Percentiles rank a stretch among this genome's conserved stretches.
These are phyloP conservation scores for Amylocarpus encephaloides DNA, from an alignment of 2,329 filamentous ascomycete genomes.

Conservation along the genomic window DNA sequence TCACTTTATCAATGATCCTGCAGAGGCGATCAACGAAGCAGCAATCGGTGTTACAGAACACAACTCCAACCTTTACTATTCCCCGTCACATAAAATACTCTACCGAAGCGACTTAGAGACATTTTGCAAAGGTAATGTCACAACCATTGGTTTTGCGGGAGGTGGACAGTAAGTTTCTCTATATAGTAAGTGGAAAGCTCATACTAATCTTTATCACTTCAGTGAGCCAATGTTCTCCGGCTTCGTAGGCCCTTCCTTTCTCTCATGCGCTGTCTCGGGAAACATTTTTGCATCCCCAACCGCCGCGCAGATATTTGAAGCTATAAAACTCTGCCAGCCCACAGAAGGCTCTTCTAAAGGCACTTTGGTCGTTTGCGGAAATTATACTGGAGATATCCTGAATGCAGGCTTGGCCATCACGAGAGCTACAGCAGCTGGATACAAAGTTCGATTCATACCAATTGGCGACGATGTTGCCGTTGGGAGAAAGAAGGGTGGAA, in stretches of 20 bases:
- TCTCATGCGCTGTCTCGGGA: constrained; percentile 36
- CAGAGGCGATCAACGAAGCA: constrained; percentile 25
- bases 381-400: constrained; percentile 38
- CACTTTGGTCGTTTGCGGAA: constrained; percentile 34
- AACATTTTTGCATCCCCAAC: constrained; percentile 38
- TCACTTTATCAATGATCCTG: constrained; percentile 24
- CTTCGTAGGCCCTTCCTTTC: constrained; percentile 36
- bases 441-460: constrained; percentile 22
- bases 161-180: constrained; percentile 23
- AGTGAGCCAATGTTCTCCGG: constrained; percentile 36
- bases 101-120: constrained; percentile 23
- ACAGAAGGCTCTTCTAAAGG: constrained; percentile 13
- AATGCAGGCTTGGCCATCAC: constrained; percentile 37
- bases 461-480: constrained; percentile 38
- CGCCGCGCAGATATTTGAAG: constrained; percentile 36
- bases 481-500: constrained; percentile 41
- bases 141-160: constrained; percentile 26
- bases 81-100: constrained; percentile 22
- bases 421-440: constrained; percentile 27
- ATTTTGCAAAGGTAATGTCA: constrained; percentile 25
- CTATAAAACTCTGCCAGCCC: constrained; percentile 24
- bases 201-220: not conserved
- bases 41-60: constrained; percentile 22
- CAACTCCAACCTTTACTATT: constrained; percentile 21
- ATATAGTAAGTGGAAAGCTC: not conserved